Base-by-base conservation (phyloP, 78 protist species). In the Dictyostelium firmibasis region DNA sequence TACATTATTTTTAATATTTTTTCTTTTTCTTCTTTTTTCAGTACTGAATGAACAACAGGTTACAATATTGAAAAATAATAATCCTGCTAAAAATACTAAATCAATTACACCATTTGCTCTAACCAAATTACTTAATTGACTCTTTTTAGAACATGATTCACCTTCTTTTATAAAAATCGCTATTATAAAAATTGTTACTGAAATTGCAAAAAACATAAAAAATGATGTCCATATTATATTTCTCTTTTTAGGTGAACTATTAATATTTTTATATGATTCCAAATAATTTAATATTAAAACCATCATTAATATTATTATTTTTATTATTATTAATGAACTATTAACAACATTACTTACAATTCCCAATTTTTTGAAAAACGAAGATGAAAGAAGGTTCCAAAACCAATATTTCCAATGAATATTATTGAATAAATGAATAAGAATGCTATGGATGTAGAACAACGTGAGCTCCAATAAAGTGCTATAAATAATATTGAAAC, bases 11-110 rank as follows among this genome's bases (percentile, higher is more conserved):
- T 77, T 27, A 16, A 9, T 9, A 18, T 35, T 23, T 14, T 74
- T 74, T 74, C 25, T 31, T 77, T 8, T 35, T 77, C n/a, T 77
- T 77, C 83, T 77, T 41, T 25, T 43, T 41, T 41, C 29, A 20
- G 50, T 41, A 41, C 44, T 31, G 31, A 41, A 43, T 41, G 83
- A 77, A 41, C 83, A 77, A 23, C 38, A 16, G 11, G 29, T 41
- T n/a, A 77, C 83, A 41, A 77, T 77, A 41, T 41, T 41, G 33
- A 77, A 77, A 43, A 77, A 77, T 41, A 41, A 20, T 43, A 77
- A 77, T 1, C 83, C 83, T 18, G 31, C 83, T 11, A 77, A 77
- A 41, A 41, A 77, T 23, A 77, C 41, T 23, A 77, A 41, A 77
- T 77, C 83, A 31, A 77, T 41, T 5, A 77, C 23, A n/a, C 60